Base-by-base conservation (phyloP, 164 flowering plant species). In the Buxus sempervirens region DNA sequence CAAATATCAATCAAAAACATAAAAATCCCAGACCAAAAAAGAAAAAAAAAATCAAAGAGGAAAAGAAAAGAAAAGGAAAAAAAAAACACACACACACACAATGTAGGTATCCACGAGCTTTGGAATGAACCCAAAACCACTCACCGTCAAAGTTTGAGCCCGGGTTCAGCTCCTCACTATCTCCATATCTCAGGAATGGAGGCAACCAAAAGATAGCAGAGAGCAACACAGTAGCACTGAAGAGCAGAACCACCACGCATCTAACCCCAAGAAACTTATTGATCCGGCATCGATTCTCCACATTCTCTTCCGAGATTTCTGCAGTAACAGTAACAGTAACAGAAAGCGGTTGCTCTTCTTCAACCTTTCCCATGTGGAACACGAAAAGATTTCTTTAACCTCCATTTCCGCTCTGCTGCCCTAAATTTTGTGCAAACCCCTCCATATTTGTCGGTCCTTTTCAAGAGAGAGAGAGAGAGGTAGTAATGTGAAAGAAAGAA, bases 201-300 rank as follows among this genome's bases (percentile, higher is more conserved):
- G 90, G 91, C 67, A 92, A 69, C 97, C 90, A 90, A 67, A 92
- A 90, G 8, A 92, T 56, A 32, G 90, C 96, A 51, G 97, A 90
- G 9, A 90, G 74, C 63, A 90, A 70, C 1, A 88, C 82, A 2
- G 82, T 88, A 6, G 68, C 68, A 2, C 92, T 83, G n/a, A 92
- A 73, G 0, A 88, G 60, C 32, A 89, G 79, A 8, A 73, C 88
- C 26, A 84, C 42, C n/a, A 88, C 64, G 71, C 92, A 92, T 74
- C 79, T 83, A 41, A 88, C 57, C 12, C 83, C 67, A 28, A 85
- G 48, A 65, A 76, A 61, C 23, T 77, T 65, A 3, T 61, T 38
- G 62, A 78, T 54, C 73, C 71, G 59, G 54, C 79, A 67, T 21
- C 76, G 65, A 57, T 59, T 72, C 55, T 51, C 73, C 27, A 70